Percentiles rank a stretch among this genome's conserved stretches.
These are phyloP conservation scores for Gossypium sturtianum DNA, from an alignment of 345 rosid species.

Conservation along the genomic window DNA sequence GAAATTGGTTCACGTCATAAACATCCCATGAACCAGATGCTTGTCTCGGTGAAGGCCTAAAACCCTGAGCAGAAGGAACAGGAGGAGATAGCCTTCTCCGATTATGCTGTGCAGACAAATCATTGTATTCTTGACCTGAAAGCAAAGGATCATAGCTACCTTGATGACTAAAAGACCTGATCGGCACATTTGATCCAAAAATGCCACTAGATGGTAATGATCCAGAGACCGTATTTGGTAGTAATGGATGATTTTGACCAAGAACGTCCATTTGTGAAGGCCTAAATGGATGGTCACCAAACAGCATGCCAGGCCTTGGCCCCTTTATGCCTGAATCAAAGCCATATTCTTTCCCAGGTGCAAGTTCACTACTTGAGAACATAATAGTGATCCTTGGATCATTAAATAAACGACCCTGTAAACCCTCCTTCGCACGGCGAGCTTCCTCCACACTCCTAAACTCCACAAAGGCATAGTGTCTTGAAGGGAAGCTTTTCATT, in stretches of 20 bases:
- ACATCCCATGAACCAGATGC: slow-evolving; percentile 70
- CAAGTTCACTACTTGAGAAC: slow-evolving; percentile 66
- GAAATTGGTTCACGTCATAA: slow-evolving; percentile 48
- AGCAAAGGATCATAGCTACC: slow-evolving; percentile 45
- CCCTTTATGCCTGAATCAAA: slow-evolving; percentile 52
- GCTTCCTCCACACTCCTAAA: slow-evolving; percentile 97
- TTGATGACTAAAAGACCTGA: slow-evolving; percentile 11
- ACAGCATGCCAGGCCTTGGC: slow-evolving; percentile 44
- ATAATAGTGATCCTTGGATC: slow-evolving; percentile 86
- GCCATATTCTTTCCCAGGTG: slow-evolving; percentile 52
- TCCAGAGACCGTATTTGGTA: slow-evolving; percentile 28
- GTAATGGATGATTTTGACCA: slow-evolving; percentile 40
- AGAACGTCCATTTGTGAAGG: slow-evolving; percentile 38
- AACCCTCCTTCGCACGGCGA: slow-evolving; percentile 86
- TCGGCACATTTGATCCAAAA: slow-evolving; percentile 33
- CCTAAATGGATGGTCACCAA: slow-evolving; percentile 41
- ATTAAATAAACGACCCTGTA: slow-evolving; percentile 86
- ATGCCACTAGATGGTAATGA: slow-evolving; percentile 28
- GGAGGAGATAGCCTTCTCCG: slow-evolving; percentile 73
- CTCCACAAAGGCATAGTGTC: slow-evolving; percentile 85
- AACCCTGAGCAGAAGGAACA: slow-evolving; percentile 50
- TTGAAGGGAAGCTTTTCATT: slow-evolving; percentile 69
- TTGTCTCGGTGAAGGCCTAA: slow-evolving; percentile 46
- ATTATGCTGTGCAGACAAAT: slow-evolving; percentile 28
- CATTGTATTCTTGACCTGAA: slow-evolving; percentile 46